Percentiles rank a stretch among this genome's conserved stretches.
Conservation (phyloP, 805 yeast species). For the Myxozyma kluyveri region DNA sequence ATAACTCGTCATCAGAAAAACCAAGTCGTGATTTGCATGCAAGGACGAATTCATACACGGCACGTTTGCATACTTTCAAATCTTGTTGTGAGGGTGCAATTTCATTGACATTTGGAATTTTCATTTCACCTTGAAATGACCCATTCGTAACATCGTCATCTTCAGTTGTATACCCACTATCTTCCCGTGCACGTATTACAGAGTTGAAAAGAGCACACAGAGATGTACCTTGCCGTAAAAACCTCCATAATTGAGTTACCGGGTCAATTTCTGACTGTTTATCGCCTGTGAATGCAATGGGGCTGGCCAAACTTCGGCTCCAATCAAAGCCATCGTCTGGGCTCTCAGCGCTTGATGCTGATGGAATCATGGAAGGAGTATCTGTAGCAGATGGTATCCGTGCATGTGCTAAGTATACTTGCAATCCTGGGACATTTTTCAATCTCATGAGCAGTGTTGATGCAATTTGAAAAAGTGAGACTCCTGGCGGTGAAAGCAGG, state of each 20-base stretch:
- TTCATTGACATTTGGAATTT: constrained; percentile 34
- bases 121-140: background rate
- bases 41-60: constrained; percentile 82
- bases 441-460: constrained; percentile 30
- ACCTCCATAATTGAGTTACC: constrained; percentile 82
- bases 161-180: no score
- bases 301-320: no score
- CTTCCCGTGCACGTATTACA: constrained; percentile 41
- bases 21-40: constrained; percentile 78
- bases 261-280: constrained; percentile 69
- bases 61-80: constrained; percentile 76
- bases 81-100: constrained; percentile 72
- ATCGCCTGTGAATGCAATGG: constrained; percentile 47
- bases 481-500: constrained; percentile 2
- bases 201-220: constrained; percentile 76
- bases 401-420: constrained; percentile 20
- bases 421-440: constrained; percentile 30
- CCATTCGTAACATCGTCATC: background rate
- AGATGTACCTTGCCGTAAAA: constrained; percentile 91
- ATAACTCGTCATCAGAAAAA: constrained; percentile 70
- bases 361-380: constrained; percentile 20
- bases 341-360: constrained; percentile 50
- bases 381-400: constrained; percentile 23
- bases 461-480: constrained; percentile 35
- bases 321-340: no score